Evolutionary conservation across 306 rosid species (phyloP).

Genomic region (Sicyos baderoa): DNA sequence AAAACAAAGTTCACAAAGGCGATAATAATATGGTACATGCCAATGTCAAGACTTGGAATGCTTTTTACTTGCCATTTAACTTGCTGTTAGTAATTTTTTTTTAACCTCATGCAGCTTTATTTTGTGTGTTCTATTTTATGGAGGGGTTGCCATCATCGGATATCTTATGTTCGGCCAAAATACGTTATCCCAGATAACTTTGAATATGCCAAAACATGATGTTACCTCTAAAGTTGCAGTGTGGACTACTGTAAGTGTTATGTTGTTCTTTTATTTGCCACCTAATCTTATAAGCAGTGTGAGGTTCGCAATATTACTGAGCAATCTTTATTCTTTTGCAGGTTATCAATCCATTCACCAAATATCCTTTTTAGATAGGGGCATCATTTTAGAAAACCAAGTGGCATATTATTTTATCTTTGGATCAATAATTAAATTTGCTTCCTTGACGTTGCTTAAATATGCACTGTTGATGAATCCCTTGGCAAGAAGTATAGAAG

Average conservation of each 20-base stretch:
- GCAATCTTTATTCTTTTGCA: slow-evolving; percentile 29
- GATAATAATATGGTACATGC: slow-evolving; percentile 30
- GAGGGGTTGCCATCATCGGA: slow-evolving; percentile 53
- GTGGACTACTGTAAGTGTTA: slow-evolving; percentile 63
- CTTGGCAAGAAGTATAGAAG: slow-evolving; percentile 69
- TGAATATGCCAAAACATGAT: slow-evolving; percentile 52
- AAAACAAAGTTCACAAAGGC: slow-evolving; percentile 53
- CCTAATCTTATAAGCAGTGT: background rate
- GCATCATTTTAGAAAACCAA: slow-evolving; percentile 16
- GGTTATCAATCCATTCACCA: slow-evolving; percentile 67
- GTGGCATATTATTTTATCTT: slow-evolving; percentile 11
- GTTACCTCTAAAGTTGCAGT: slow-evolving; percentile 50
- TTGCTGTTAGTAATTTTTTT: background rate
- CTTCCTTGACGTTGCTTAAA: slow-evolving; percentile 48
- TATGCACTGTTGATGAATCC: slow-evolving; percentile 81
- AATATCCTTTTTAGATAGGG: slow-evolving; percentile 53
- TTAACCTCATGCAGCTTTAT: slow-evolving; percentile 42
- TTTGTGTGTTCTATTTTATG: slow-evolving; percentile 47
- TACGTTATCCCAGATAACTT: slow-evolving; percentile 58
- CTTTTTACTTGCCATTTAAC: slow-evolving; percentile 7
- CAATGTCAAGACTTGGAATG: background rate
- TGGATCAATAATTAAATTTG: background rate
- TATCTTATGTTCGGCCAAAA: slow-evolving; percentile 66
- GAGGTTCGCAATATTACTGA: slow-evolving; percentile 24
- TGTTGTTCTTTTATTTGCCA: slow-evolving; percentile 8